Percentiles rank a stretch among this genome's conserved stretches.
phyloP scores from a whole-genome alignment of 2,329 filamentous ascomycete species.

The Allantophomopsis cytisporea region DNA sequence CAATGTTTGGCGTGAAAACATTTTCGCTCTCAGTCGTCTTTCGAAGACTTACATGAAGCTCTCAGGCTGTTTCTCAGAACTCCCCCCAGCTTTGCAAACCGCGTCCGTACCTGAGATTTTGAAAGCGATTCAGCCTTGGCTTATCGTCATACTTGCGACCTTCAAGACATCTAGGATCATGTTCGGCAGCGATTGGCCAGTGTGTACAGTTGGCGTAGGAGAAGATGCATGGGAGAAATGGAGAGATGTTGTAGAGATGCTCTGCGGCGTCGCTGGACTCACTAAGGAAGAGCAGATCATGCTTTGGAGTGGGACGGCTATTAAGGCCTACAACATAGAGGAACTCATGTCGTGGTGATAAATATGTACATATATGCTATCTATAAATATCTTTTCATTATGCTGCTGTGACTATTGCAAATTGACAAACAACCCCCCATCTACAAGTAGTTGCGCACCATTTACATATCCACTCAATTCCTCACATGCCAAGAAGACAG shows the following conservation, averaged over 20 bases:
- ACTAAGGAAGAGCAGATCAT: slow-evolving; percentile 44
- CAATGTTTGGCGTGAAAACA: slow-evolving; percentile 53
- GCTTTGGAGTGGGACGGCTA: slow-evolving; percentile 63
- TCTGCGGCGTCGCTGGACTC: slow-evolving; percentile 50
- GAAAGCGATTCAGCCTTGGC: slow-evolving; percentile 53
- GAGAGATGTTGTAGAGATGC: slow-evolving; percentile 53
- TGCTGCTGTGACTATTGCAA: slow-evolving; percentile 43
- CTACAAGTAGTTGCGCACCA: slow-evolving; percentile 72
- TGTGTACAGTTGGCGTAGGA: slow-evolving; percentile 56
- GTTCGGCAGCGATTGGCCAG: slow-evolving; percentile 91
- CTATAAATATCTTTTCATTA: background rate
- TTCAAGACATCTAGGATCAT: slow-evolving; percentile 66
- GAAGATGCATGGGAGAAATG: slow-evolving; percentile 59
- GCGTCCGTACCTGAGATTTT: slow-evolving; percentile 43
- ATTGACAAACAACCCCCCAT: slow-evolving; percentile 84
- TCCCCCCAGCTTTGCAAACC: slow-evolving; percentile 39
- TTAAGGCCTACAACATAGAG: slow-evolving; percentile 50
- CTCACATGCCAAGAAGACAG: slow-evolving; percentile 72
- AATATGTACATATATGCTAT: background rate
- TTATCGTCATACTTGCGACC: slow-evolving; percentile 53
- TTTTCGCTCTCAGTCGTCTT: slow-evolving; percentile 53
- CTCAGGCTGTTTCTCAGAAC: slow-evolving; percentile 74
- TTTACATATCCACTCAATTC: slow-evolving; percentile 71
- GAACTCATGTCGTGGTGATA: background rate
- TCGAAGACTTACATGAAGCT: slow-evolving; percentile 75